Base-by-base conservation (phyloP, 106 monocot species). In the Vanilla planifolia region DNA sequence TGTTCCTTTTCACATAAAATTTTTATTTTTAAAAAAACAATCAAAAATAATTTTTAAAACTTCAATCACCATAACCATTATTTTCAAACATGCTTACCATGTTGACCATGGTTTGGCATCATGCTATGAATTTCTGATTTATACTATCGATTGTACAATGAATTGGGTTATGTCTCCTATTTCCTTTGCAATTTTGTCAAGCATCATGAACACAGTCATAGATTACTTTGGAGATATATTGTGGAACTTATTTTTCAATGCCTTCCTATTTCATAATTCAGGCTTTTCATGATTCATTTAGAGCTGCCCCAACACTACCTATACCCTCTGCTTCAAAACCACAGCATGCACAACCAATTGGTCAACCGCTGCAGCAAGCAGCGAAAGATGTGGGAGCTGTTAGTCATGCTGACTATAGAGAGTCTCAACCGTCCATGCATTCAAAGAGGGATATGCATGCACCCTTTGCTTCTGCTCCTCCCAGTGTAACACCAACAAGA, bases 371-470 rank as follows among this genome's bases (percentile, higher is more conserved):
- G 29, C 67, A 68, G 33, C 64, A 53, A 43, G 39, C 71, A 33
- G 46, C 60, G 25, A 84, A 67, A 59, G 77, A 80, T 21, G 64
- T 33, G 22, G 43, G 27, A 10, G 62, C 46, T 43, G 15, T 52
- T 62, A 62, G 59, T 20, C 84, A 80, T 61, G 34, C 61, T 40
- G 51, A 51, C 9, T 33, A n/a, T 8, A 63, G 34, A 23, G 67
- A 67, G 13, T 16, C 67, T 36, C 73, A 76, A 61, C 66, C 73
- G 47, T 64, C 63, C 15, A 8, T 48, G 4, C 78, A 80, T 42
- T 5, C 46, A 17, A 89, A 89, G 67, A 68, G 60, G 33, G 84
- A 84, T n/a, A 28, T 56, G n/a, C 62, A 59, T 48, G 10, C 53
- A 0, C 67, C 76, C 33, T 21, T 43, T 20, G 46, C 80, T 55